Evolutionary conservation across 1,139 yeast genomes (phyloP).

Genomic region (Candida mesenterica): DNA sequence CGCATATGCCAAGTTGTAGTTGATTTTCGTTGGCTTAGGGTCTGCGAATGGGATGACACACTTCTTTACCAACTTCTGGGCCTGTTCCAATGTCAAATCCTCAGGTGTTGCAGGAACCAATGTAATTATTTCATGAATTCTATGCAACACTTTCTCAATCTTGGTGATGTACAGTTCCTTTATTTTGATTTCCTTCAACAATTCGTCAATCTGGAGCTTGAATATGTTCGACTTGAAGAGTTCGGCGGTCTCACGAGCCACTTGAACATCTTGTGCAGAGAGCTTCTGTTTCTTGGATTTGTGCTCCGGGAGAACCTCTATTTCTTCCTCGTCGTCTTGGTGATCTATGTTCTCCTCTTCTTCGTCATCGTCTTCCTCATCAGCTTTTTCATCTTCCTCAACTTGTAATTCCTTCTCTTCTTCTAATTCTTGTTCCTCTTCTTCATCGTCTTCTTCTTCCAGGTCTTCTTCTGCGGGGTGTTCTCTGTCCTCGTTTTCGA

Average conservation of each 20-base stretch:
- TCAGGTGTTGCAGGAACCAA: constrained; percentile 52
- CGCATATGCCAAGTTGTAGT: constrained; percentile 66
- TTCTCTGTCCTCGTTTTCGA: constrained; percentile 7
- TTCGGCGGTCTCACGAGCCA: constrained; percentile 92
- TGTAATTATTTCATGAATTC: constrained; percentile 68
- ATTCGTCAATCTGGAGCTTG: constrained; percentile 90
- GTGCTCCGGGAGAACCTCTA: constrained; percentile 8
- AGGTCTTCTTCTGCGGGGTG: constrained; percentile 15
- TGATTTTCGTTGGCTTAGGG: constrained; percentile 71
- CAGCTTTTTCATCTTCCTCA: constrained; percentile 6
- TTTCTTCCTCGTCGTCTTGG: constrained; percentile 7
- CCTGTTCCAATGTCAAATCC: constrained; percentile 52
- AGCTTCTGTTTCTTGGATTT: constrained; percentile 36
- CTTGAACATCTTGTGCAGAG: constrained; percentile 82
- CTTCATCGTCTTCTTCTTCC: constrained; percentile 13
- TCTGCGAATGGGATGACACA: constrained; percentile 83
- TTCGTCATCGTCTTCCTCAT: not conserved
- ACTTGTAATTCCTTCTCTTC: constrained; percentile 4
- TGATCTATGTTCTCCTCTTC: not conserved
- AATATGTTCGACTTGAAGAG: constrained; percentile 90
- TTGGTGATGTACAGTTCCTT: constrained; percentile 65
- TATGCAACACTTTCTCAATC: constrained; percentile 76
- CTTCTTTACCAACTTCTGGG: constrained; percentile 47
- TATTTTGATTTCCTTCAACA: constrained; percentile 72
- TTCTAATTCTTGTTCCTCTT: constrained; percentile 11